Evolutionary conservation across 148 eudicot species (phyloP), one percentile per base, ranked within the genome.

Genomic region (Pharnaceum exiguum): DNA sequence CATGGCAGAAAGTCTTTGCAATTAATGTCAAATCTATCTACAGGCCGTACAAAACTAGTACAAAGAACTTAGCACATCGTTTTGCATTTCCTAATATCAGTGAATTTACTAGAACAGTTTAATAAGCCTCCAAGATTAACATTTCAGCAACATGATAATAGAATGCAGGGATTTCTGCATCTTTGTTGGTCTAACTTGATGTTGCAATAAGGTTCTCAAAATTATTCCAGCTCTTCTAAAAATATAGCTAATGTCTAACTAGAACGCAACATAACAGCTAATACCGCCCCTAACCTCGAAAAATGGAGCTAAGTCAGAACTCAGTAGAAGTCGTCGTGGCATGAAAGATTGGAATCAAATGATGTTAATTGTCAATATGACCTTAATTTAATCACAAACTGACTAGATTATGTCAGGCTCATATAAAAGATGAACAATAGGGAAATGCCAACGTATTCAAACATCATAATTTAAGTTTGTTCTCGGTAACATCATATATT

Each of bases 261-360:
- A 61, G 27, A 54, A 31, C 62, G 50, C 54, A 70, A 57, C 65
- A 70, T 63, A 45, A 63, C 74, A 70, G 65, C 60, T 63, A 70
- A 51, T 70, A 63, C 21, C 28, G 31, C n/a, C 44, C 26, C 15
- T 7, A 11, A 38, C 69, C 21, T 63, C 42, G 74, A 65, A 47
- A 70, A 70, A 57, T 51, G 74, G 46, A 26, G 29, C 65, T 19
- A 57, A 65, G 68, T 63, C 64, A 70, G 64, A 29, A 32, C 2
- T 63, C 64, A 18, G 56, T 59, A 70, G 64, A 29, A 32, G 1
- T 63, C 64, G 15, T 70, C 53, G 69, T 70, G 74, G 54, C 69
- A 53, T 59, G 42, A 39, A 57, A 57, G 37, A 63, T 63, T 17
- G 37, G 63, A 63, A 70, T 43, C 68, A 32, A 63, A 70, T 50